Percentiles rank a stretch among this genome's conserved stretches.
Conservation (phyloP, 2,329 filamentous ascomycete genomes). For the Mollisia scopiformis region DNA sequence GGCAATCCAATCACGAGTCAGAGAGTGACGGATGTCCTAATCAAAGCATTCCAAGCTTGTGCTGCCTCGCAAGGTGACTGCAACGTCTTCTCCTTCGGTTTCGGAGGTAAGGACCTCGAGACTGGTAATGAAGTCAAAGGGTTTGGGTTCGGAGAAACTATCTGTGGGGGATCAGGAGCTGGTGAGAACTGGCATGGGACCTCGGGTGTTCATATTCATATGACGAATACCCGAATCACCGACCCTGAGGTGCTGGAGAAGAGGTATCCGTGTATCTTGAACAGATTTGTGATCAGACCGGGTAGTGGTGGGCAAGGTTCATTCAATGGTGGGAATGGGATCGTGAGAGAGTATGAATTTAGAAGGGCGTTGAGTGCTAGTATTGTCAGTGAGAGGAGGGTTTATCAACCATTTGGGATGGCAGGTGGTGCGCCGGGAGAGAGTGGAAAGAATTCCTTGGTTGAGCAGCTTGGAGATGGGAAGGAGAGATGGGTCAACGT, state of each 20-base stretch:
- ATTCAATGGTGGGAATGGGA: slow-evolving; percentile 72
- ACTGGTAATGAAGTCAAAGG: slow-evolving; percentile 61
- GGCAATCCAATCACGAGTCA: slow-evolving; percentile 80
- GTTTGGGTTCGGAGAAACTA: slow-evolving; percentile 85
- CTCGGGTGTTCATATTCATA: slow-evolving; percentile 78
- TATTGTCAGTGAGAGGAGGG: slow-evolving; percentile 76
- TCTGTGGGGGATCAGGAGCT: slow-evolving; percentile 75
- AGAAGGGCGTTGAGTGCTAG: slow-evolving; percentile 73
- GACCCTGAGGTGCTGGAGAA: slow-evolving; percentile 79
- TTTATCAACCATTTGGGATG: slow-evolving; percentile 78
- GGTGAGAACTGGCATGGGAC: slow-evolving; percentile 73
- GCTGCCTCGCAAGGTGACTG: slow-evolving; percentile 78
- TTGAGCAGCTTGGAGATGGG: slow-evolving; percentile 48
- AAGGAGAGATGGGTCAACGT: slow-evolving; percentile 24
- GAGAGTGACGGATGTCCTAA: slow-evolving; percentile 78
- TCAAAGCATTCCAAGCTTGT: slow-evolving; percentile 77
- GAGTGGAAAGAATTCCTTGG: slow-evolving; percentile 83
- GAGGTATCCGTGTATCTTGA: slow-evolving; percentile 72
- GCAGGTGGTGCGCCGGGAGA: slow-evolving; percentile 77
- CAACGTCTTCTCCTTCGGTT: slow-evolving; percentile 78
- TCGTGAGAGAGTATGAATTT: slow-evolving; percentile 76
- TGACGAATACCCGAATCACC: slow-evolving; percentile 86
- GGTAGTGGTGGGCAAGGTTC: slow-evolving; percentile 66
- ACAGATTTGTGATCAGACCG: slow-evolving; percentile 65
- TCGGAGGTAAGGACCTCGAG: slow-evolving; percentile 64